Evolutionary conservation across 2,329 filamentous ascomycete species (phyloP).

Genomic region (Aspergillus jensenii): DNA sequence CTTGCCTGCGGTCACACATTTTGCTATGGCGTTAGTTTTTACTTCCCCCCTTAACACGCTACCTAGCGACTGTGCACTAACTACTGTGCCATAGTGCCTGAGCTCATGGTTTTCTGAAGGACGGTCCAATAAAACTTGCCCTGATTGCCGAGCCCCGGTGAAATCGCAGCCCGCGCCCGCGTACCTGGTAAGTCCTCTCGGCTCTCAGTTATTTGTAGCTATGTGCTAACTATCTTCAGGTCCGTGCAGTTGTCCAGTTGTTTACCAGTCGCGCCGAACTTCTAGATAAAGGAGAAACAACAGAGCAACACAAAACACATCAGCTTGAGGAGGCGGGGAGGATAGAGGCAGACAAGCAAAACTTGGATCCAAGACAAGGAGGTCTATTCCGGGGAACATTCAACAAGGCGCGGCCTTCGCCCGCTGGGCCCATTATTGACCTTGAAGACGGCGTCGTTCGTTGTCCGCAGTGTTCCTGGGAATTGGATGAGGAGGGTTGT

Average conservation of each 20-base stretch:
- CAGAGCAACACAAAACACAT: slow-evolving; percentile 59
- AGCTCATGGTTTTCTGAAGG: slow-evolving; percentile 56
- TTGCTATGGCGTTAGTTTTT: slow-evolving; percentile 61
- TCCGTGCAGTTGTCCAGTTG: slow-evolving; percentile 64
- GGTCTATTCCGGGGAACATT: slow-evolving; percentile 67
- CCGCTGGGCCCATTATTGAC: slow-evolving; percentile 51
- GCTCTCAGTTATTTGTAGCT: background rate
- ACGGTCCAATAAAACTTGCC: slow-evolving; percentile 63
- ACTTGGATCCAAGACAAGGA: slow-evolving; percentile 47
- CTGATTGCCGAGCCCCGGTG: slow-evolving; percentile 64
- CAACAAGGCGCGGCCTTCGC: slow-evolving; percentile 28
- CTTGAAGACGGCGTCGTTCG: slow-evolving; percentile 60
- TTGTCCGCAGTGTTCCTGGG: slow-evolving; percentile 63
- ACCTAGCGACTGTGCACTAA: background rate
- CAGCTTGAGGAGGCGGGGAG: slow-evolving; percentile 60
- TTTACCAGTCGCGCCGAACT: slow-evolving; percentile 62
- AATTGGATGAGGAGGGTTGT: slow-evolving; percentile 59
- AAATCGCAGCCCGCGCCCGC: slow-evolving; percentile 62
- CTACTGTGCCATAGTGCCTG: slow-evolving; percentile 50
- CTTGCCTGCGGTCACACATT: slow-evolving; percentile 70
- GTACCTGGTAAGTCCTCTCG: slow-evolving; percentile 53
- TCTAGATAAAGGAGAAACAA: slow-evolving; percentile 62
- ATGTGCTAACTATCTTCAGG: slow-evolving; percentile 36
- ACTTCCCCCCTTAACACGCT: background rate
- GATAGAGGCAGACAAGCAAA: slow-evolving; percentile 61